A percentile compares a stretch with the other conserved stretches of the same genome.
phyloP scores from a whole-genome alignment of 768 basidiomycete genomes.

The Suillus plorans region DNA sequence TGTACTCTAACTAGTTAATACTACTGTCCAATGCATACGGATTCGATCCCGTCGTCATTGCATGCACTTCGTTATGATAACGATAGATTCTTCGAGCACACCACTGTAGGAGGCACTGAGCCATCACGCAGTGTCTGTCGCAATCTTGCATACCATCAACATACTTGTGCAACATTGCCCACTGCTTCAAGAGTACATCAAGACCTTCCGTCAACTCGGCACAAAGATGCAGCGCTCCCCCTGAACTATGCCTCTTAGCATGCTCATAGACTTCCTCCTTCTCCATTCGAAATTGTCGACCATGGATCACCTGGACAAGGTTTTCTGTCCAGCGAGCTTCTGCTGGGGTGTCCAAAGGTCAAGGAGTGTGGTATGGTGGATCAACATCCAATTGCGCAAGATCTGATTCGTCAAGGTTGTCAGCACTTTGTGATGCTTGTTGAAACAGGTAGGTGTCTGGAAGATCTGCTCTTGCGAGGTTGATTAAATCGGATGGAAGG shows the following conservation, averaged over 20 bases:
- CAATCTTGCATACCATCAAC: neutral
- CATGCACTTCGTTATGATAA: neutral
- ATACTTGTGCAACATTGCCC: neutral
- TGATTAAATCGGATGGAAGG: neutral
- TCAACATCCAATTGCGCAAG: neutral
- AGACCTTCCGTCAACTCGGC: neutral
- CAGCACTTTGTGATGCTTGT: constrained; percentile 3
- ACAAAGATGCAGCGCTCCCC: neutral
- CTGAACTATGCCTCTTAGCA: neutral
- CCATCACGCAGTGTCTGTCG: neutral
- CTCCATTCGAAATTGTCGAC: neutral
- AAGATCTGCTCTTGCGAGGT: constrained; percentile 1
- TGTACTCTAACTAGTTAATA: neutral
- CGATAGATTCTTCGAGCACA: neutral
- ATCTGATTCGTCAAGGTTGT: constrained; percentile 6
- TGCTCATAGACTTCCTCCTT: neutral
- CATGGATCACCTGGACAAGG: neutral
- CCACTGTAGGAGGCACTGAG: neutral
- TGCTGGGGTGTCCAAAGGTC: neutral
- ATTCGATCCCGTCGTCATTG: neutral
- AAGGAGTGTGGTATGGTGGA: constrained; percentile 8
- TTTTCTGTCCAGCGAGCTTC: neutral
- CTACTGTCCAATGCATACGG: neutral
- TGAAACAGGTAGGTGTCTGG: constrained; percentile 6
- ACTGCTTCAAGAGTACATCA: neutral